These are phyloP conservation scores for Mycena indigotica DNA, from an alignment of 768 basidiomycete genomes.

Conservation along the genomic window DNA sequence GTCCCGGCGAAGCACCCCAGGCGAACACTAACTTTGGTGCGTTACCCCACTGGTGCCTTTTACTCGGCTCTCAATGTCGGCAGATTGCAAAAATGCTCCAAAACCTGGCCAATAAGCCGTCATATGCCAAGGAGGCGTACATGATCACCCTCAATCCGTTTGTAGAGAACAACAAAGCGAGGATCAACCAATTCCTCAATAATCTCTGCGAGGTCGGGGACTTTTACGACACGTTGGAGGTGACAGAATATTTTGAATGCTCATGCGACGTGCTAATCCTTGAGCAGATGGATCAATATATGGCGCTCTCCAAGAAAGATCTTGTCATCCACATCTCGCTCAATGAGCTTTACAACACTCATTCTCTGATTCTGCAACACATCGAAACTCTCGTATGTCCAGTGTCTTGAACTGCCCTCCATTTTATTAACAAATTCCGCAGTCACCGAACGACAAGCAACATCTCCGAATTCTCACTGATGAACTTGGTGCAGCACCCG, in stretches of 20 bases:
- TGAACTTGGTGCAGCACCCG: constrained; percentile 90
- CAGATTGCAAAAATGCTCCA: constrained; percentile 99
- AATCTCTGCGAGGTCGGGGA: constrained; percentile 97
- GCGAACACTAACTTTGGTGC: constrained; percentile 85
- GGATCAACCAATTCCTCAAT: constrained; percentile 97
- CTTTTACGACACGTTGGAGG: constrained; percentile 98
- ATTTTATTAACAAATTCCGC: constrained; percentile 7
- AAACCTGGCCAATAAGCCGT: constrained; percentile 98
- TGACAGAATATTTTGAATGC: constrained; percentile 33
- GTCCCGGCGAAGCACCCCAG: constrained; percentile 98
- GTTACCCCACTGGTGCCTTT: constrained; percentile 36
- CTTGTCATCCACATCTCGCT: constrained; percentile 97
- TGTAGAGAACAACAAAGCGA: constrained; percentile 96
- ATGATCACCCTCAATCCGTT: constrained; percentile 99
- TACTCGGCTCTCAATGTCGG: not conserved
- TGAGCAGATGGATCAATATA: constrained; percentile 96
- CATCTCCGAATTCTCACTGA: constrained; percentile 96
- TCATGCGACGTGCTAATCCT: constrained; percentile 3
- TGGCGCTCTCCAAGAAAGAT: constrained; percentile 99
- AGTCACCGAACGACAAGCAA: constrained; percentile 98
- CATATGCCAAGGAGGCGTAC: constrained; percentile 95
- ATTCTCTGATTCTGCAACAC: constrained; percentile 92
- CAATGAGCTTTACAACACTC: constrained; percentile 99
- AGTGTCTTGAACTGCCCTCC: not conserved
- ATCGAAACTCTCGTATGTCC: constrained; percentile 85